Evolutionary conservation across 257 asterid species (phyloP).

Genomic region (Misopates orontium): DNA sequence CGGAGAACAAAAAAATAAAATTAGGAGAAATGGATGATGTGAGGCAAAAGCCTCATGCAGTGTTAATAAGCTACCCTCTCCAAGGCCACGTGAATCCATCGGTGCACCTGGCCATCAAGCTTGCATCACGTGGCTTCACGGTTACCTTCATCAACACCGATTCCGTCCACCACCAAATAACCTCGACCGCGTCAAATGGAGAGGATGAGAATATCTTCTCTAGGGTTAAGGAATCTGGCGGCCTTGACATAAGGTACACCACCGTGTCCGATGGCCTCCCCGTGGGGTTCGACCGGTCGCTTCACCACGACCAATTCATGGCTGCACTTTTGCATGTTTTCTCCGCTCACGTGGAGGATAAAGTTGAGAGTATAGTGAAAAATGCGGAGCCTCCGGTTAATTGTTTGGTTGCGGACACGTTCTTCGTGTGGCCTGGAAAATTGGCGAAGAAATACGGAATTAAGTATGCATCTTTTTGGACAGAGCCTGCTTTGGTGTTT

Average conservation of each 20-base stretch:
- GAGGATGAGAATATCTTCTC: conserved; percentile 32
- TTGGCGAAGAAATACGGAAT: conserved; percentile 46
- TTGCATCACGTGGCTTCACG: conserved; percentile 49
- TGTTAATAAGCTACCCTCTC: conserved; percentile 45
- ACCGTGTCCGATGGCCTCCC: conserved; percentile 51
- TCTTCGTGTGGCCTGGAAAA: conserved; percentile 50
- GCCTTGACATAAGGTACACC: conserved; percentile 48
- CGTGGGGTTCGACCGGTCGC: conserved; percentile 39
- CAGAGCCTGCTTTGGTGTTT: conserved; percentile 51
- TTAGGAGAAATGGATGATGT: conserved; percentile 28
- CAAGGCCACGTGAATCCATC: conserved; percentile 56
- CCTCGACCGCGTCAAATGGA: conserved; percentile 12
- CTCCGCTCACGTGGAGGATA: conserved; percentile 52
- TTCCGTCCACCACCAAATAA: conserved; percentile 39
- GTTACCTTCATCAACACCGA: conserved; percentile 51
- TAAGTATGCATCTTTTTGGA: conserved; percentile 43
- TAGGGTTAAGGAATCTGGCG: conserved; percentile 20
- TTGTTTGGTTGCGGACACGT: conserved; percentile 56
- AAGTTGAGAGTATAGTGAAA: conserved; percentile 27
- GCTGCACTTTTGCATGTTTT: conserved; percentile 49
- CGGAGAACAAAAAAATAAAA: neutral
- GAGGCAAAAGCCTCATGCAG: conserved; percentile 46
- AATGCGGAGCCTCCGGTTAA: conserved; percentile 30
- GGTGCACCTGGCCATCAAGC: conserved; percentile 46
- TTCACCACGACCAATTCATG: conserved; percentile 47